Conservation (phyloP, 179 eudicot genomes). For the Corrigiola litoralis region DNA sequence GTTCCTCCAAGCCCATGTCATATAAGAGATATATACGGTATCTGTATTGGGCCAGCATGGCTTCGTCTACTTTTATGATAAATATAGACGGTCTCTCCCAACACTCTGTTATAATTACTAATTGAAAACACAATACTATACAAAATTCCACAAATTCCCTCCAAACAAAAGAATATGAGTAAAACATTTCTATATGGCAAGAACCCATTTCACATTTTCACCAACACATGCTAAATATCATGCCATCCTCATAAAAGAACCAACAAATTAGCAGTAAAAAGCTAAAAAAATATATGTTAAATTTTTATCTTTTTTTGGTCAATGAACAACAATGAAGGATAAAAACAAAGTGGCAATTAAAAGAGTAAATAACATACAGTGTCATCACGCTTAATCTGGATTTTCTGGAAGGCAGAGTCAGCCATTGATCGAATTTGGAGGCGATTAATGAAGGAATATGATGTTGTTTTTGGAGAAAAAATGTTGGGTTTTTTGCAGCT, state of each 20-base stretch:
- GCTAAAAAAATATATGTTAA: neutral
- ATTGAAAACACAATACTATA: too few species aligned
- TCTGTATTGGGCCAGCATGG: too few species aligned
- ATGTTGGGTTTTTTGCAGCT: neutral
- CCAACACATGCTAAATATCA: neutral
- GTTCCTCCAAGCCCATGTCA: too few species aligned
- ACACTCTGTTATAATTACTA: too few species aligned
- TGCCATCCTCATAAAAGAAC: neutral
- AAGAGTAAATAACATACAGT: conserved; percentile 38
- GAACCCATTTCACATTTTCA: neutral
- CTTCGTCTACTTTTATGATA: too few species aligned
- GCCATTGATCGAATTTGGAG: conserved; percentile 61
- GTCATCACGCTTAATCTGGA: conserved; percentile 71
- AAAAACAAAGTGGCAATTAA: neutral
- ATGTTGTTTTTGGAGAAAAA: conserved; percentile 6
- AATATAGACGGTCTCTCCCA: too few species aligned
- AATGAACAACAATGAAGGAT: too few species aligned
- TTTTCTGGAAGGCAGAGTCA: conserved; percentile 63
- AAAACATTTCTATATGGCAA: neutral
- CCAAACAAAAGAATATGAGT: too few species aligned
- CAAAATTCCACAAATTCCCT: too few species aligned
- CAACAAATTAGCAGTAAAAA: neutral
- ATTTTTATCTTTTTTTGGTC: neutral
- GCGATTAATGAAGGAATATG: conserved; percentile 1
- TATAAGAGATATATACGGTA: too few species aligned